These are phyloP conservation scores for Aspergillus asperescens DNA, from an alignment of 495 filamentous ascomycete species.

Conservation along the genomic window DNA sequence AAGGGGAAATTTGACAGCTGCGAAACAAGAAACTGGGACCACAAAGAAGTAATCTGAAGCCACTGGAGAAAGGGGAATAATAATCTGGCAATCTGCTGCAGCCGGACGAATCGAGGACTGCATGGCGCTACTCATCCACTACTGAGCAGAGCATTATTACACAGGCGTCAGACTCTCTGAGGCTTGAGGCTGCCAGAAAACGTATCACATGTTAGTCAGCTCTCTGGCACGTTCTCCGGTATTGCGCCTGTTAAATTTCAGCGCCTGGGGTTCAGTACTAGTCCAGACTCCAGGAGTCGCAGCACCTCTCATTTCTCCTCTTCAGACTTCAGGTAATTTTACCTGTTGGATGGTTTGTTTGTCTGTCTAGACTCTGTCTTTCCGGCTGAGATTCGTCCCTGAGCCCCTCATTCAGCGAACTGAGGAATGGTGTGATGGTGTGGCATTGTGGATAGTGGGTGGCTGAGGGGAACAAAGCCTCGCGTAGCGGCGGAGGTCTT, in stretches of 20 bases:
- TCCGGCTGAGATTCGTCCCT: not conserved
- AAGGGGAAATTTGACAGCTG: slow-evolving; percentile 34
- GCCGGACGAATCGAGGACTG: not conserved
- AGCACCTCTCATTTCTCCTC: not conserved
- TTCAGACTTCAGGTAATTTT: not conserved
- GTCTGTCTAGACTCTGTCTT: not conserved
- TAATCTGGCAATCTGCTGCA: slow-evolving; percentile 2
- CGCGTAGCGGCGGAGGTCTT: too few species aligned
- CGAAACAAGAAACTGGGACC: slow-evolving; percentile 11
- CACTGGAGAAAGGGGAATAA: not conserved
- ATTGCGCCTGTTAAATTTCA: not conserved
- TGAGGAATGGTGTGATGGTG: not conserved
- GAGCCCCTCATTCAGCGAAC: not conserved
- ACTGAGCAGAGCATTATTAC: not conserved
- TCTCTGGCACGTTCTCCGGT: not conserved
- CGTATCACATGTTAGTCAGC: not conserved
- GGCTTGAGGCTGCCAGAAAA: too few species aligned
- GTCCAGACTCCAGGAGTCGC: not conserved
- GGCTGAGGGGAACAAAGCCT: too few species aligned
- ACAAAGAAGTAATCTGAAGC: not conserved
- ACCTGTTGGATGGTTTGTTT: too few species aligned
- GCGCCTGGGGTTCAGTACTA: not conserved
- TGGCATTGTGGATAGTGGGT: too few species aligned
- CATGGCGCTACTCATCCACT: not conserved
- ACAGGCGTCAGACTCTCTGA: too few species aligned